Evolutionary conservation across 2,329 filamentous ascomycete species (phyloP), one percentile per base, ranked within the genome.

Genomic region (Apiospora arundinis): DNA sequence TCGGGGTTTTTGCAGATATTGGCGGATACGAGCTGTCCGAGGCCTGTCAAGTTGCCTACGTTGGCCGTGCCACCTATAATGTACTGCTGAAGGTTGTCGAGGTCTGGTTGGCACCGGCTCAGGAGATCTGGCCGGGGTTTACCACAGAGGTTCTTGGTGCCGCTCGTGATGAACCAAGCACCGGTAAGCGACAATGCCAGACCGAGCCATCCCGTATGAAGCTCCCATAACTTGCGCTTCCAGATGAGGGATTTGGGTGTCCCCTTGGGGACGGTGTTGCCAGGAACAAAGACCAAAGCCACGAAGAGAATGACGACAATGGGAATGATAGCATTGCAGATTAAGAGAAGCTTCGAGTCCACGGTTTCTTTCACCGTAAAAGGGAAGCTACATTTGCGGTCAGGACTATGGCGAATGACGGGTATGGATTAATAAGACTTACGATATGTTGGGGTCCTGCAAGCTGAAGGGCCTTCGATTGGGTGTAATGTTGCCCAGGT

Each of bases 161-260:
- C 93, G 76, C 94, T 91, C 0, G 95, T 95, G 76, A 97, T 90
- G 81, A 96, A 90, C 84, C 93, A 97, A 5, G 92, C 88, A 2
- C 89, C 86, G 2, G 91, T 90, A 12, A 94, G 84, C 2, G 93
- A 90, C 23, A 97, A 85, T 0, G 87, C 93, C 2, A 97, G 86
- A 0, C 95, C 95, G 77, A 97, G 90, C 90, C 92, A 94, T 72
- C 93, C 95, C 2, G 90, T 91, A 79, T 98, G 94, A 80, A 93
- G 91, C 81, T 98, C 95, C 95, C 95, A 98, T 1, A 97, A 81
- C 83, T 96, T 97, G 74, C 93, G 89, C 79, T 89, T 90, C 91
- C 93, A 95, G 63, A 95, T 85, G 70, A 93, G 82, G 4, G 87
- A 81, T 74, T 87, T 87, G 1, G 93, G 90, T 0, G 92, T 91